Evolutionary conservation across 495 filamentous ascomycete genomes (phyloP).

Genomic region (Cairneyella variabilis): DNA sequence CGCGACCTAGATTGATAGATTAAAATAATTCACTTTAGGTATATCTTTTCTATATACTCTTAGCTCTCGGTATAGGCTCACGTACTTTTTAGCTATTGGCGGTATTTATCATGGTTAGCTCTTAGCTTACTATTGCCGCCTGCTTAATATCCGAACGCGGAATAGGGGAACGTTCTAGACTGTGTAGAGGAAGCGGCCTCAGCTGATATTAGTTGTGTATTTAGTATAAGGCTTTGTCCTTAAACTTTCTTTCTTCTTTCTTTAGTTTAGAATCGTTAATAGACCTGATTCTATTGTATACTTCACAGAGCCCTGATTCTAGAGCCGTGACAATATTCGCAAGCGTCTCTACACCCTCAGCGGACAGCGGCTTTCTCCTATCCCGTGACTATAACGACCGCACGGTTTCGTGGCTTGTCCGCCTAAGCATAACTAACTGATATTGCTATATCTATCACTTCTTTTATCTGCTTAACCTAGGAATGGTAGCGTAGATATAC

Average conservation of each 20-base stretch:
- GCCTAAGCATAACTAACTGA: slow-evolving; percentile 61
- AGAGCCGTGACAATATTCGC: too few relatives aligned
- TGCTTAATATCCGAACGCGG: too few relatives aligned
- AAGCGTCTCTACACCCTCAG: slow-evolving; percentile 39
- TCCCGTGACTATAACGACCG: slow-evolving; percentile 49
- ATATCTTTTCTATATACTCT: background rate
- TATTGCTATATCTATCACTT: slow-evolving; percentile 49
- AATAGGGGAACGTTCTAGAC: too few relatives aligned
- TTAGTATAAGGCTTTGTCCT: too few relatives aligned
- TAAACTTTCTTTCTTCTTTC: too few relatives aligned
- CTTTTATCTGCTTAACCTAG: slow-evolving; percentile 37
- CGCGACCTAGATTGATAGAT: background rate
- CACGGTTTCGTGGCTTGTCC: slow-evolving; percentile 53
- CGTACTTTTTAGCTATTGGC: background rate
- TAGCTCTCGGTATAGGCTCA: background rate
- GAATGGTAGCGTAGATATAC: slow-evolving; percentile 47
- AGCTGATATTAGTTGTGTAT: too few relatives aligned
- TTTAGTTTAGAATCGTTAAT: too few relatives aligned
- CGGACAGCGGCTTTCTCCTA: slow-evolving; percentile 38
- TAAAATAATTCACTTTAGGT: background rate
- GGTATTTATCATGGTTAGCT: too few relatives aligned
- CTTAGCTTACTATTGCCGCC: too few relatives aligned
- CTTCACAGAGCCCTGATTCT: too few relatives aligned
- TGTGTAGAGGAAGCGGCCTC: too few relatives aligned
- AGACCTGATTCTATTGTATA: too few relatives aligned